These are phyloP conservation scores for Terfezia claveryi DNA, from an alignment of 495 filamentous ascomycete species.

Conservation along the genomic window DNA sequence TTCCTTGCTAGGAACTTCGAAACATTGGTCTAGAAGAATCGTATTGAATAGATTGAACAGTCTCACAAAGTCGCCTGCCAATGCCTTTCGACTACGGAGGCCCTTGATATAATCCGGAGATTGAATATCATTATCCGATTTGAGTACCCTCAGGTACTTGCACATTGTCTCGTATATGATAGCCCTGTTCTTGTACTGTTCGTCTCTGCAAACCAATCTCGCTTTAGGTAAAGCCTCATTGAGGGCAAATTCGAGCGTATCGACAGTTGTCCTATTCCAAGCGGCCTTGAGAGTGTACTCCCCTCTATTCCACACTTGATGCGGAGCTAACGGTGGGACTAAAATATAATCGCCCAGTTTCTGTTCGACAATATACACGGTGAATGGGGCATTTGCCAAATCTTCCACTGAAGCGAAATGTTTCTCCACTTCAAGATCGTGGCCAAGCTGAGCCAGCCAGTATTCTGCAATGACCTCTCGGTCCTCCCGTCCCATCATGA, in stretches of 20 bases:
- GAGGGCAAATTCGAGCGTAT: conserved; percentile 68
- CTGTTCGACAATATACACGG: conserved; percentile 81
- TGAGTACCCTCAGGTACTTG: conserved; percentile 48
- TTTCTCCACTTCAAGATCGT: conserved; percentile 88
- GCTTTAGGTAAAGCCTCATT: conserved; percentile 70
- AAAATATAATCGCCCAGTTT: conserved; percentile 84
- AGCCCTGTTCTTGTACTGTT: conserved; percentile 95
- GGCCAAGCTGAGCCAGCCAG: conserved; percentile 72
- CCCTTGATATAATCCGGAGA: conserved; percentile 11
- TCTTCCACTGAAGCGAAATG: conserved; percentile 88
- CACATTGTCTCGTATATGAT: conserved; percentile 70
- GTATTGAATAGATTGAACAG: conserved; percentile 55
- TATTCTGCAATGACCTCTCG: conserved; percentile 73
- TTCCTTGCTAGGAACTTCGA: conserved; percentile 25
- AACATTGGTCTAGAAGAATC: conserved; percentile 67
- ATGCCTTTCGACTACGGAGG: conserved; percentile 36
- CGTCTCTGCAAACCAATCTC: conserved; percentile 84
- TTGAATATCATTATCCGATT: conserved; percentile 21
- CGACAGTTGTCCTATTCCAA: conserved; percentile 91
- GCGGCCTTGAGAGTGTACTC: conserved; percentile 90
- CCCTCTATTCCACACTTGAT: conserved; percentile 96
- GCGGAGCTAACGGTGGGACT: conserved; percentile 85
- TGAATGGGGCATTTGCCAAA: conserved; percentile 81
- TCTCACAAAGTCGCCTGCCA: conserved; percentile 54
- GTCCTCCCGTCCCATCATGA: conserved; percentile 89